Conservation (phyloP, 371 early-diverging fungal species). For the Phascolomyces articulosus region DNA sequence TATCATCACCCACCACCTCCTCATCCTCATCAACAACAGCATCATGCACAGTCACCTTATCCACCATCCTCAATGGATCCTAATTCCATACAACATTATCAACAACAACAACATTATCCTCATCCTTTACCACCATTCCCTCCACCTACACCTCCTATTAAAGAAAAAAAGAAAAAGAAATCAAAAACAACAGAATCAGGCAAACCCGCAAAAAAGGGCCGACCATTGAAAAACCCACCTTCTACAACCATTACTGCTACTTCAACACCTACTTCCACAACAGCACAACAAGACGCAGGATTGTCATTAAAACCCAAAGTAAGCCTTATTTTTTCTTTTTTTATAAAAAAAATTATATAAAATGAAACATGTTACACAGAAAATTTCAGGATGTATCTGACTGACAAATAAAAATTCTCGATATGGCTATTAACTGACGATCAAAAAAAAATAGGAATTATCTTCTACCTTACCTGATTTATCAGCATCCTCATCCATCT, state of each 20-base stretch:
- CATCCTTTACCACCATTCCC: not conserved
- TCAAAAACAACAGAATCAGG: not conserved
- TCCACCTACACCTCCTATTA: constrained; percentile 1
- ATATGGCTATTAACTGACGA: constrained; percentile 3
- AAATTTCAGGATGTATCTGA: not conserved
- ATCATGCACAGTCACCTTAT: not conserved
- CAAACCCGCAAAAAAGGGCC: constrained; percentile 7
- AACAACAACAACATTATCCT: not conserved
- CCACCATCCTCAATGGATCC: not conserved
- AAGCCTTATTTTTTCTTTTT: too few species aligned
- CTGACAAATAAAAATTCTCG: not conserved
- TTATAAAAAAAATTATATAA: too few species aligned
- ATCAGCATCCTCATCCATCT: not conserved
- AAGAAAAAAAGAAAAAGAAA: not conserved
- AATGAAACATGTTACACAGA: not conserved
- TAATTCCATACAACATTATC: not conserved
- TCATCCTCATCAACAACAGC: not conserved
- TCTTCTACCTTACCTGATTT: not conserved
- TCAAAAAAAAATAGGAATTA: constrained; percentile 4
- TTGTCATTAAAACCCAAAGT: not conserved
- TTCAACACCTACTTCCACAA: not conserved
- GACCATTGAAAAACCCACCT: constrained; percentile 2
- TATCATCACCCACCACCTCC: not conserved
- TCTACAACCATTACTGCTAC: not conserved
- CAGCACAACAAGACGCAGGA: not conserved